Evolutionary conservation across 208 protist genomes (phyloP).

Genomic region (Crithidia thermophila): DNA sequence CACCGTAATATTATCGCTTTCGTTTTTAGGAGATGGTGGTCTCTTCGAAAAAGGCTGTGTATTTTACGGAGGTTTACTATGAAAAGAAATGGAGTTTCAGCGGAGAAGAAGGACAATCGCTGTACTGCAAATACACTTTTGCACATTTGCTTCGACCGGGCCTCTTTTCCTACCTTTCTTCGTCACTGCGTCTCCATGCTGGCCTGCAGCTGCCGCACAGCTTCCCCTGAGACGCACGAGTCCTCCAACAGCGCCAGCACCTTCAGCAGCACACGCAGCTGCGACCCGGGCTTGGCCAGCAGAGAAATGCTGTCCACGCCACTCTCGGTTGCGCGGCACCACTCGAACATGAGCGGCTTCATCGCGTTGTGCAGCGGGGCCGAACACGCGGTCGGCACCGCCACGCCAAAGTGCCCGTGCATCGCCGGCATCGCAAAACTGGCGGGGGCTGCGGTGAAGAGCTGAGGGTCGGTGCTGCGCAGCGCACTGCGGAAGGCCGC

Average conservation of each 20-base stretch:
- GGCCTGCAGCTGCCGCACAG: constrained; percentile 10
- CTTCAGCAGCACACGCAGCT: constrained; percentile 13
- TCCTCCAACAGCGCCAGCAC: constrained; percentile 25
- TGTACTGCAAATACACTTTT: too few relatives aligned
- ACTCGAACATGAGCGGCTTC: constrained; percentile 30
- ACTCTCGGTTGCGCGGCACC: constrained; percentile 17
- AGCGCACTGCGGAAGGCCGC: constrained; percentile 24
- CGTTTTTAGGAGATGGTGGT: too few relatives aligned
- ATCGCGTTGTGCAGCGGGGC: constrained; percentile 21
- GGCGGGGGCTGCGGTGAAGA: constrained; percentile 9
- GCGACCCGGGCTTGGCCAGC: constrained; percentile 1
- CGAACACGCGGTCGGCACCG: constrained; percentile 10
- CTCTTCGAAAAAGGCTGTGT: too few relatives aligned
- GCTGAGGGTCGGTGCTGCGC: constrained; percentile 24
- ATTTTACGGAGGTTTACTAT: too few relatives aligned
- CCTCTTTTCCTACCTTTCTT: not conserved
- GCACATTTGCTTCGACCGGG: too few relatives aligned
- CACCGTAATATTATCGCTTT: too few relatives aligned
- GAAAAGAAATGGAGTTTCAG: too few relatives aligned
- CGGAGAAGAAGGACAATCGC: too few relatives aligned
- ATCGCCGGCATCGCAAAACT: not conserved
- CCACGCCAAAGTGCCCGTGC: not conserved
- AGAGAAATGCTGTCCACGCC: constrained; percentile 1
- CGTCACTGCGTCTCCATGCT: not conserved
- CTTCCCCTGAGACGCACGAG: constrained; percentile 22